A percentile compares a stretch with the other conserved stretches of the same genome.
Evolutionary conservation across 164 flowering plant species (phyloP).

Genomic region (Vitis riparia): DNA sequence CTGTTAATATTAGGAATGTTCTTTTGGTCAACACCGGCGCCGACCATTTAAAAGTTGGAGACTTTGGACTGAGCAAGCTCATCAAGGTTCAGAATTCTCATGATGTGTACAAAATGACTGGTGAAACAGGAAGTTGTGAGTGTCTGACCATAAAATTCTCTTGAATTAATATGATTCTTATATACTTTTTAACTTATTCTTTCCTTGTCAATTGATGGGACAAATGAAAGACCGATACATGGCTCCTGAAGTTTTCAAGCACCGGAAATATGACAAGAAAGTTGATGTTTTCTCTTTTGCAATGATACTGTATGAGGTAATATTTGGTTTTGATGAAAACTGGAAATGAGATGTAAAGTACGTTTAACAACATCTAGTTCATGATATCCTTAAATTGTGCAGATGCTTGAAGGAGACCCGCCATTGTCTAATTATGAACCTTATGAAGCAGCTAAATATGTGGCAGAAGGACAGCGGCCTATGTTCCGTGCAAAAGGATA

Average conservation of each 20-base stretch:
- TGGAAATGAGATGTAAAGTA: neutral
- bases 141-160: conserved; percentile 11
- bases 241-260: conserved; percentile 99
- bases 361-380: conserved; percentile 4
- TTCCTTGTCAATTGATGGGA: conserved; percentile 11
- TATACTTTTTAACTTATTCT: conserved; percentile 6
- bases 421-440: conserved; percentile 86
- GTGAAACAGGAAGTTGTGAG: conserved; percentile 99
- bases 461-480: conserved; percentile 92
- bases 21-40: conserved; percentile 93
- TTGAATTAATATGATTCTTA: neutral
- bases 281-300: conserved; percentile 99
- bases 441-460: conserved; percentile 91
- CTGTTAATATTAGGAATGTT: conserved; percentile 71
- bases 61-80: conserved; percentile 98
- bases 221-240: conserved; percentile 78
- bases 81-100: conserved; percentile 89
- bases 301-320: conserved; percentile 97
- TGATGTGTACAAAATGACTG: conserved; percentile 98
- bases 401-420: conserved; percentile 99
- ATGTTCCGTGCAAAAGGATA: conserved; percentile 68
- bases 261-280: conserved; percentile 94
- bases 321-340: conserved; percentile 1
- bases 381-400: conserved; percentile 14
- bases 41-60: conserved; percentile 98